A percentile compares a stretch with the other conserved stretches of the same genome.
Evolutionary conservation across 208 protist genomes (phyloP).

Genomic region (Crithidia sp.): DNA sequence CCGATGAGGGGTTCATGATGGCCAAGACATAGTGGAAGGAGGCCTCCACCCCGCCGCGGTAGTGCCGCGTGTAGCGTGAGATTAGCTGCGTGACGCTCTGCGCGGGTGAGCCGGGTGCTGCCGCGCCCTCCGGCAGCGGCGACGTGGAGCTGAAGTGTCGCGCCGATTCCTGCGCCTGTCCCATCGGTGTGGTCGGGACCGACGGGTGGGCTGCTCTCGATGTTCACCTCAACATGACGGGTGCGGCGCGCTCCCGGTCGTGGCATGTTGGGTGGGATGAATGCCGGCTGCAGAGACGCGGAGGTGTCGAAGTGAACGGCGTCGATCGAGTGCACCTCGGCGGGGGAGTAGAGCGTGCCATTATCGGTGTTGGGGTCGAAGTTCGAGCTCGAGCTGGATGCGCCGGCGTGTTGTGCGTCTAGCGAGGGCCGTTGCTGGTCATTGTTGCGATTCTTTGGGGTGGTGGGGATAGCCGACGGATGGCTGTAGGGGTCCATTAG

Average conservation of each 20-base stretch:
- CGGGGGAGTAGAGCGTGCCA: slow-evolving; percentile 16
- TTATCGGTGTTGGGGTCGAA: slow-evolving; percentile 8
- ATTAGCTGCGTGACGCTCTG: slow-evolving; percentile 11
- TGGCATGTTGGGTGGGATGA: neutral
- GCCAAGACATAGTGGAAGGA: slow-evolving; percentile 59
- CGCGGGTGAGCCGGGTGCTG: neutral
- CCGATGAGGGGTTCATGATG: slow-evolving; percentile 76
- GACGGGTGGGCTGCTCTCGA: slow-evolving; percentile 16
- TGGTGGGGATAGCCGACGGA: slow-evolving; percentile 1
- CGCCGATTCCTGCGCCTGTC: neutral
- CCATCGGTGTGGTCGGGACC: slow-evolving; percentile 1
- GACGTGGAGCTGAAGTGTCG: neutral
- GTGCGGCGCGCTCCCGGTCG: neutral
- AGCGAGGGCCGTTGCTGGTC: too few species aligned
- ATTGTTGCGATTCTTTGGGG: neutral
- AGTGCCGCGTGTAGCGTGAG: slow-evolving; percentile 11
- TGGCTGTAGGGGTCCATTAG: slow-evolving; percentile 14
- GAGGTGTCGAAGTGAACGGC: slow-evolving; percentile 8
- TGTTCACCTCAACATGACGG: slow-evolving; percentile 12
- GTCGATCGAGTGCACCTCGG: slow-evolving; percentile 10
- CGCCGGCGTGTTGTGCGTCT: neutral
- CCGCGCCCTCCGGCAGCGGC: neutral
- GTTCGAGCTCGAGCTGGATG: slow-evolving; percentile 19
- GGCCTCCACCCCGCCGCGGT: slow-evolving; percentile 34
- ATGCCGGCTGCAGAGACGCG: neutral